Evolutionary conservation across 768 basidiomycete genomes (phyloP), one percentile per base, ranked within the genome.

Genomic region (Amanita fuliginea): DNA sequence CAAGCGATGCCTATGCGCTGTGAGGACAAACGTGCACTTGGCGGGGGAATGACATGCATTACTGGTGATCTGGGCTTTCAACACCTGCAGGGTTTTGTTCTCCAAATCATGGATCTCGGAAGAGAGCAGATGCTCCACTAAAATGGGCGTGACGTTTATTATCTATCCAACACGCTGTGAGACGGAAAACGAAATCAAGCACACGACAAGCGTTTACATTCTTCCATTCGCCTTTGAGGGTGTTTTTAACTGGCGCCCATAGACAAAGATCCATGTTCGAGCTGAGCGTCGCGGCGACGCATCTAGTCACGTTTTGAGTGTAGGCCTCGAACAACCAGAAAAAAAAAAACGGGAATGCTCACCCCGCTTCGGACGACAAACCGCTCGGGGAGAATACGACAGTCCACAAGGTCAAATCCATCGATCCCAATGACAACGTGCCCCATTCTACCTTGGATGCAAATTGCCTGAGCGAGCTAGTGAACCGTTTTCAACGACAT

Each of bases 191-290:
- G 26, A 37, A 26, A 21, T 6, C 24, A 11, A 21, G 48, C 35
- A 30, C 41, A n/a, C n/a, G 6, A 24, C 3, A 26, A 30, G 22
- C n/a, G n/a, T 24, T 16, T 46, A 80, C 87, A 62, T 74, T 80
- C 5, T 56, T 51, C 88, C 87, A 90, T 67, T 85, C 77, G 41
- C 87, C 86, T 53, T 75, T 83, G 19, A 88, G 57, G 53, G 74
- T 74, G 56, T 89, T 84, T 57, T 83, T 83, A 1, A 65, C 62
- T 2, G 85, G 72, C 8, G 65, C 67, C 83, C 82, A 90, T 10
- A 90, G 65, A 11, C 75, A 72, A 21, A 88, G 62, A 60, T 90
- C 85, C 74, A 84, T 73, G 55, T 89, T 89, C 13, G 85, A 81
- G 51, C 74, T 86, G 51, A 89, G 67, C 16, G 78, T 68, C 2